These are phyloP conservation scores for Epichloe scottii DNA, from an alignment of 2,329 filamentous ascomycete species.

Conservation along the genomic window DNA sequence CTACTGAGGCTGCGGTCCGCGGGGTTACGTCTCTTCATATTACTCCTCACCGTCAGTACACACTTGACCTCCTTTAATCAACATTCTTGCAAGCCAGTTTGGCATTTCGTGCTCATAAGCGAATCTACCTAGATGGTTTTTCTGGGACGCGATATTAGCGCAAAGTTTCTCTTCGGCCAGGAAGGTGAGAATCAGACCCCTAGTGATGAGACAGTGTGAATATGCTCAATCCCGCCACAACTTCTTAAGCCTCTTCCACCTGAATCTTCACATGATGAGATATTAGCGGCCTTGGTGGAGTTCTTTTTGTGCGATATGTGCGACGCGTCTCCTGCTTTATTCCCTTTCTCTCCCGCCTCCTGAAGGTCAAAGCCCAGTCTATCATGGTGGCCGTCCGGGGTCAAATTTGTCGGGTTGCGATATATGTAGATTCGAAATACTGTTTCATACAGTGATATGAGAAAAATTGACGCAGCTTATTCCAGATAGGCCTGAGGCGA, in stretches of 20 bases:
- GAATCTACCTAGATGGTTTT: constrained; percentile 5
- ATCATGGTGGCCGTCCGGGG: background rate
- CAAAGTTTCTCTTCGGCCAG: background rate
- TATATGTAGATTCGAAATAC: too few species aligned
- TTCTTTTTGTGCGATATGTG: background rate
- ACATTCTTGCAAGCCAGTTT: constrained; percentile 3
- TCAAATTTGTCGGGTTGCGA: background rate
- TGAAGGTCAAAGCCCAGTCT: background rate
- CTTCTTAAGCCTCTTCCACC: background rate
- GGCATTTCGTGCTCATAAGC: constrained; percentile 7
- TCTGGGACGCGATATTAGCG: constrained; percentile 4
- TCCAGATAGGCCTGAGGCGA: too few species aligned
- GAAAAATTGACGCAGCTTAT: too few species aligned
- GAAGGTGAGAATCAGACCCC: background rate
- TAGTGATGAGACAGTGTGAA: background rate
- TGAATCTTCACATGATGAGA: background rate
- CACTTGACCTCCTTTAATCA: constrained; percentile 3
- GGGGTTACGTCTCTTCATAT: background rate
- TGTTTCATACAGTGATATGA: too few species aligned
- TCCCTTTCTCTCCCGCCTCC: background rate
- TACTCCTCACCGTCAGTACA: constrained; percentile 5
- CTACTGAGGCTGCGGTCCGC: background rate
- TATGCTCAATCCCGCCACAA: background rate
- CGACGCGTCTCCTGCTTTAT: background rate
- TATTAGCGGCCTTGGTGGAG: background rate